Percentiles rank a stretch among this genome's conserved stretches.
Conservation (phyloP, 2,329 filamentous ascomycete species). For the Metarhizium sp. region DNA sequence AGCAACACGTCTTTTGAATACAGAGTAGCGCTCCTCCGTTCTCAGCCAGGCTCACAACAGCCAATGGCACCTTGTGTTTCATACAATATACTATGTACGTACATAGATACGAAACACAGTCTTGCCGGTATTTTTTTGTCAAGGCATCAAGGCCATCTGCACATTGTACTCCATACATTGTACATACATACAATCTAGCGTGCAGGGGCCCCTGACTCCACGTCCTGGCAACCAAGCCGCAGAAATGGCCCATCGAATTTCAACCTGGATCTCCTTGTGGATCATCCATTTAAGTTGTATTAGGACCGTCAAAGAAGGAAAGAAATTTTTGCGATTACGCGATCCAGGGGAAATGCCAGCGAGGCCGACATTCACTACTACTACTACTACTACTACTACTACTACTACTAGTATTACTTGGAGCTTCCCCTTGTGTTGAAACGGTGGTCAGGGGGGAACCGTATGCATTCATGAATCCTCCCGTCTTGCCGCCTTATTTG, state of each 20-base stretch:
- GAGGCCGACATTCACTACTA: neutral
- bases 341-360: neutral
- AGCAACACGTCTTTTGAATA: too few relatives aligned
- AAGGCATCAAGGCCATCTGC: neutral
- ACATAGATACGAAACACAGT: neutral
- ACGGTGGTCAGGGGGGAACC: neutral
- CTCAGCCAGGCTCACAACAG: too few relatives aligned
- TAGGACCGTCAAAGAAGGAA: neutral
- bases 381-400: neutral
- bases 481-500: neutral
- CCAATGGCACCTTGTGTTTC: too few relatives aligned
- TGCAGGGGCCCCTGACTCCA: conserved; percentile 1
- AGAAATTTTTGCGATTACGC: neutral
- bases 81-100: neutral
- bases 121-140: conserved; percentile 1
- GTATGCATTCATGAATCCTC: too few relatives aligned
- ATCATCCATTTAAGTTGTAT: conserved; percentile 5
- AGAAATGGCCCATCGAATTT: conserved; percentile 7
- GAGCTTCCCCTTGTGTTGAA: neutral
- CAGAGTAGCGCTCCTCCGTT: too few relatives aligned
- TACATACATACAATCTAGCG: neutral
- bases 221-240: conserved; percentile 5
- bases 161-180: neutral
- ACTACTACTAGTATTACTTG: neutral
- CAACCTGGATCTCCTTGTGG: conserved; percentile 5